Conservation (phyloP, 164 flowering plant genomes). For the Hamamelis virginiana region DNA sequence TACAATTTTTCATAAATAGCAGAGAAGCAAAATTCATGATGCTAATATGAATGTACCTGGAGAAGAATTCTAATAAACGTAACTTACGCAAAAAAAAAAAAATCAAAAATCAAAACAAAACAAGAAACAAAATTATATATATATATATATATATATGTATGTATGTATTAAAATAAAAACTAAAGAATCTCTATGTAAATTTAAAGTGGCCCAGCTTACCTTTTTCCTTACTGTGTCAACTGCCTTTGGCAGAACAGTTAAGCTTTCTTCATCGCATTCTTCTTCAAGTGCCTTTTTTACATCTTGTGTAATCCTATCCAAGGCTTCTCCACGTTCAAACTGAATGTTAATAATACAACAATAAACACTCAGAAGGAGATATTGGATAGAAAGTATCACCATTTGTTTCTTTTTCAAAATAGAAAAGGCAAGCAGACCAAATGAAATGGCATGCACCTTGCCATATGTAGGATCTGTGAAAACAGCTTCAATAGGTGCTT, state of each 20-base stretch:
- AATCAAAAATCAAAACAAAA: too few species aligned
- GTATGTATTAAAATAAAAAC: too few species aligned
- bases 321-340: constrained; percentile 98
- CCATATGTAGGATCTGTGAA: constrained; percentile 91
- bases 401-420: neutral
- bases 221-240: constrained; percentile 86
- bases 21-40: neutral
- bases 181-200: neutral
- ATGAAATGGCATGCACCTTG: constrained; percentile 49
- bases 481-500: constrained; percentile 72
- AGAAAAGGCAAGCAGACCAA: neutral
- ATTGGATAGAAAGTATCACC: neutral
- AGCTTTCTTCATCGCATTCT: constrained; percentile 90
- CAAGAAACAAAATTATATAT: too few species aligned
- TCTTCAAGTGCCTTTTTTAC: constrained; percentile 72
- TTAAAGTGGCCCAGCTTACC: constrained; percentile 36
- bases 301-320: constrained; percentile 78
- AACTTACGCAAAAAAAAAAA: neutral
- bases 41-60: neutral
- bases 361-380: neutral
- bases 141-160: too few species aligned
- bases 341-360: constrained; percentile 25
- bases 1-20: neutral
- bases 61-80: neutral
- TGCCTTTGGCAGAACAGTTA: constrained; percentile 71